A percentile compares a stretch with the other conserved stretches of the same genome.
Evolutionary conservation across 2,329 filamentous ascomycete genomes (phyloP).

Genomic region (Helminthosporium solani): DNA sequence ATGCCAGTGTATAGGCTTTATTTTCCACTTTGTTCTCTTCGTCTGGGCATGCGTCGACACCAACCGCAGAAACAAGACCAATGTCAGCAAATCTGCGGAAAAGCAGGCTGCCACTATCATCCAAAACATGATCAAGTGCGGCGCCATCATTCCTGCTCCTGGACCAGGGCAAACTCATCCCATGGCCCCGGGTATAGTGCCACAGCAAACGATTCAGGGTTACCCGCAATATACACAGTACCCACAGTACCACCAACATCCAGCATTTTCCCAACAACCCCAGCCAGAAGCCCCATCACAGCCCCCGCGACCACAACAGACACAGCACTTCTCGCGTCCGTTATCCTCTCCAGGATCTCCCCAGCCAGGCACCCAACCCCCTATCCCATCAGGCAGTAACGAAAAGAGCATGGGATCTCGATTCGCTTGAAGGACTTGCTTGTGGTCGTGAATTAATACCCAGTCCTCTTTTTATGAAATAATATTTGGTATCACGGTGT

Average conservation of each 20-base stretch:
- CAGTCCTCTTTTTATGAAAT: not conserved
- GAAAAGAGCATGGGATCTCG: conserved; percentile 19
- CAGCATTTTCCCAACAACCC: conserved; percentile 11
- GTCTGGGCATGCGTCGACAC: conserved; percentile 44
- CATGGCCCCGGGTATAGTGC: conserved; percentile 10
- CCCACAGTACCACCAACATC: conserved; percentile 7
- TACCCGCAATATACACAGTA: conserved; percentile 14
- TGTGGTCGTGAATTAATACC: not conserved
- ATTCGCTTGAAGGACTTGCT: conserved; percentile 13
- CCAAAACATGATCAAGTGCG: conserved; percentile 35
- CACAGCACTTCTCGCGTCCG: not conserved
- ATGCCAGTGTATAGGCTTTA: conserved; percentile 32
- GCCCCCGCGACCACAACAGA: not conserved
- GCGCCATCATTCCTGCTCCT: conserved; percentile 29
- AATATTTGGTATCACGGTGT: not conserved
- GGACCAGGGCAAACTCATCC: conserved; percentile 18
- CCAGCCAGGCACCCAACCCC: not conserved
- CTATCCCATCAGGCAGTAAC: conserved; percentile 12
- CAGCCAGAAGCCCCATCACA: not conserved
- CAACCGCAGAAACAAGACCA: conserved; percentile 22
- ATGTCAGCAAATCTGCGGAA: conserved; percentile 32
- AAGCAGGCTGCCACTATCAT: conserved; percentile 35
- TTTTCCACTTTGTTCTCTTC: conserved; percentile 39
- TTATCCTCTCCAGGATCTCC: not conserved
- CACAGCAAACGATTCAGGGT: conserved; percentile 17